phyloP scores from a whole-genome alignment of 169 alveolate genomes.

The Condylostoma magnum region DNA sequence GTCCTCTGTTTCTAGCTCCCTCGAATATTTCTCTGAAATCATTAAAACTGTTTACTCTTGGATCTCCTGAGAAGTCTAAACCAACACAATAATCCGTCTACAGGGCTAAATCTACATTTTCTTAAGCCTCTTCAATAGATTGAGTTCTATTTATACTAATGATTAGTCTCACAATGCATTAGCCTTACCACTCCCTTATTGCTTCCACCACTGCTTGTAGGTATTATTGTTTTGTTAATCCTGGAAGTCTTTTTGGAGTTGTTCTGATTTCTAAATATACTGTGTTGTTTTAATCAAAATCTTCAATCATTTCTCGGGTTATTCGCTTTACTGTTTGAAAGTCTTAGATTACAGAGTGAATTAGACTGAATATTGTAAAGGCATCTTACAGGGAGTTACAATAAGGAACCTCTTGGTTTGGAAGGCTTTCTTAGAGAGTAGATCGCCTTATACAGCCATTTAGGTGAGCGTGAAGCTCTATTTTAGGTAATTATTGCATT shows the following conservation, averaged over 20 bases:
- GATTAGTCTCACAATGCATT: slow-evolving; percentile 52
- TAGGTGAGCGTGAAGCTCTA: slow-evolving; percentile 76
- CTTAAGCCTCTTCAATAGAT: slow-evolving; percentile 47
- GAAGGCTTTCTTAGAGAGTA: slow-evolving; percentile 63
- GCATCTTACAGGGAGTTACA: slow-evolving; percentile 39
- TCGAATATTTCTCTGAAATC: slow-evolving; percentile 39
- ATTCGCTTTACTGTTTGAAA: slow-evolving; percentile 44
- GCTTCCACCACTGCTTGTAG: slow-evolving; percentile 48
- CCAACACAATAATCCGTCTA: slow-evolving; percentile 55
- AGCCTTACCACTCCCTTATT: slow-evolving; percentile 31
- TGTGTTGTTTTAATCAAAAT: slow-evolving; percentile 56
- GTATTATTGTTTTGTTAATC: slow-evolving; percentile 53
- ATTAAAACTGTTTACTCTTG: slow-evolving; percentile 41
- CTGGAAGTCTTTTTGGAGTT: slow-evolving; percentile 63
- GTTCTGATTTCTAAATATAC: slow-evolving; percentile 75
- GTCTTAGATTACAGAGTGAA: slow-evolving; percentile 47
- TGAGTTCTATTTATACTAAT: slow-evolving; percentile 58
- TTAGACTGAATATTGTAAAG: slow-evolving; percentile 56
- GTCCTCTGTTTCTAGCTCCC: slow-evolving; percentile 50
- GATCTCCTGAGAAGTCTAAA: slow-evolving; percentile 77
- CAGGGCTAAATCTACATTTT: slow-evolving; percentile 46
- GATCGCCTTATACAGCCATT: slow-evolving; percentile 71
- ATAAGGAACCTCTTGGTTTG: slow-evolving; percentile 41
- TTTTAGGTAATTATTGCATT: slow-evolving; percentile 37
- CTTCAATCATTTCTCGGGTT: slow-evolving; percentile 67